Percentiles rank a stretch among this genome's conserved stretches.
Conservation (phyloP, 768 basidiomycete genomes). For the Omphalotus guepiniiformis region DNA sequence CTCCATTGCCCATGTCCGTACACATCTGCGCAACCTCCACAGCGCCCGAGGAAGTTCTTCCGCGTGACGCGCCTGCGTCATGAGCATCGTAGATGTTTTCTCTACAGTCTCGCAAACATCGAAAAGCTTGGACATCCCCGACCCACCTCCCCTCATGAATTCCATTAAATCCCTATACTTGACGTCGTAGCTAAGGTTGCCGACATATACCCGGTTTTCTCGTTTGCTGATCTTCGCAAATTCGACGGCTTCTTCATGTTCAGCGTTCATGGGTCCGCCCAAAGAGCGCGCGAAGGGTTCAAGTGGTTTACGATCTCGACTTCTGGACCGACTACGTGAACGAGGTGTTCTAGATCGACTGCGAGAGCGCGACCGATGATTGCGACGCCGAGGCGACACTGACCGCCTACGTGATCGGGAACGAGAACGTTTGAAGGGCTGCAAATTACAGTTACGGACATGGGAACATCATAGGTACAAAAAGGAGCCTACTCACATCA, state of each 20-base stretch:
- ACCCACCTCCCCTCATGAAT: slow-evolving; percentile 99
- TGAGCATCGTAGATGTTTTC: slow-evolving; percentile 61
- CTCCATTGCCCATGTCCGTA: too few species aligned
- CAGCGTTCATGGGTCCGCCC: slow-evolving; percentile 86
- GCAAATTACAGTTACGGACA: too few species aligned
- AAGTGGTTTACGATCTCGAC: slow-evolving; percentile 54
- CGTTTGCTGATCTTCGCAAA: slow-evolving; percentile 95
- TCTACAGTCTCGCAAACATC: slow-evolving; percentile 77
- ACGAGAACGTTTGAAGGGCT: slow-evolving; percentile 36
- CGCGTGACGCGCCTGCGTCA: slow-evolving; percentile 29
- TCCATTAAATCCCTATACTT: slow-evolving; percentile 98
- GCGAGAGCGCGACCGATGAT: slow-evolving; percentile 55
- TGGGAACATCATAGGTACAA: too few species aligned
- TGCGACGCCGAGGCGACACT: slow-evolving; percentile 55
- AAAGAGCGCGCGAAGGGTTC: slow-evolving; percentile 77
- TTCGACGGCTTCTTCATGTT: slow-evolving; percentile 91
- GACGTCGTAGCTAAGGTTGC: slow-evolving; percentile 98
- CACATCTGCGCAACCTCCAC: too few species aligned
- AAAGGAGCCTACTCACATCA: slow-evolving; percentile 62
- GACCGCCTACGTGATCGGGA: slow-evolving; percentile 47
- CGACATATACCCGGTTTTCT: slow-evolving; percentile 98
- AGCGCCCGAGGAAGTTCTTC: slow-evolving; percentile 28
- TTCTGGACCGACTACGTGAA: slow-evolving; percentile 46
- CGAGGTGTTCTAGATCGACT: slow-evolving; percentile 58
- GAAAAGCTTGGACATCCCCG: slow-evolving; percentile 50